Percentiles rank a stretch among this genome's conserved stretches.
Conservation (phyloP, 2,329 filamentous ascomycete species). For the Trichoderma semiorbis region DNA sequence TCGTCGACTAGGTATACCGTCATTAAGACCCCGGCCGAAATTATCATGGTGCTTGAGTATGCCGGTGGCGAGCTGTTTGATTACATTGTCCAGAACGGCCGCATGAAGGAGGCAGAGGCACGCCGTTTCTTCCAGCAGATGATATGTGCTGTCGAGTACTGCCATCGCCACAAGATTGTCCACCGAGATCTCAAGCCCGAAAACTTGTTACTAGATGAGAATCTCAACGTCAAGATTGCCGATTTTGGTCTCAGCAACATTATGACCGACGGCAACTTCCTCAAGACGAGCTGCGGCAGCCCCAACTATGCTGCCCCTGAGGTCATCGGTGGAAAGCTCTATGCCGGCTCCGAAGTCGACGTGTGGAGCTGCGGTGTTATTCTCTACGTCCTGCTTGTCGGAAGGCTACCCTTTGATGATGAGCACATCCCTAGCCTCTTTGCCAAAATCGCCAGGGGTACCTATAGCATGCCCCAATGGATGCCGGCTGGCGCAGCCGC, state of each 20-base stretch:
- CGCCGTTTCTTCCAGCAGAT: conserved; percentile 99
- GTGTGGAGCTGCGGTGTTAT: conserved; percentile 98
- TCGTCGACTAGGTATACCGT: conserved; percentile 71
- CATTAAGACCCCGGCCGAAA: conserved; percentile 89
- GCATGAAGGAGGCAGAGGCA: conserved; percentile 88
- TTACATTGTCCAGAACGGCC: conserved; percentile 92
- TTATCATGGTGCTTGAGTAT: conserved; percentile 99
- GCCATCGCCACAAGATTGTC: conserved; percentile 97
- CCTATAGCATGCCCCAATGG: conserved; percentile 88
- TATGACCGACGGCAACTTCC: conserved; percentile 98
- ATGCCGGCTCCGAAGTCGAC: conserved; percentile 95
- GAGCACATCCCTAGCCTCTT: conserved; percentile 97
- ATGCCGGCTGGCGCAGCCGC: conserved; percentile 78
- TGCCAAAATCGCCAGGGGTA: conserved; percentile 93
- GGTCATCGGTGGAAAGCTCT: conserved; percentile 95
- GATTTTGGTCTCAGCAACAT: conserved; percentile 99
- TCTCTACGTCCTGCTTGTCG: conserved; percentile 76
- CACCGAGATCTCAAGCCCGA: conserved; percentile 97
- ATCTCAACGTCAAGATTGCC: conserved; percentile 98
- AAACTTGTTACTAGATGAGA: conserved; percentile 90
- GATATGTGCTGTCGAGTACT: conserved; percentile 97
- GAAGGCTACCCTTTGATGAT: conserved; percentile 90
- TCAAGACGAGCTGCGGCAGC: conserved; percentile 97
- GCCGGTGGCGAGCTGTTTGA: conserved; percentile 96
- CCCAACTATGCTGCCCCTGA: conserved; percentile 98